Base-by-base conservation (phyloP, 179 eudicot genomes). In the Beta lomatogona region DNA sequence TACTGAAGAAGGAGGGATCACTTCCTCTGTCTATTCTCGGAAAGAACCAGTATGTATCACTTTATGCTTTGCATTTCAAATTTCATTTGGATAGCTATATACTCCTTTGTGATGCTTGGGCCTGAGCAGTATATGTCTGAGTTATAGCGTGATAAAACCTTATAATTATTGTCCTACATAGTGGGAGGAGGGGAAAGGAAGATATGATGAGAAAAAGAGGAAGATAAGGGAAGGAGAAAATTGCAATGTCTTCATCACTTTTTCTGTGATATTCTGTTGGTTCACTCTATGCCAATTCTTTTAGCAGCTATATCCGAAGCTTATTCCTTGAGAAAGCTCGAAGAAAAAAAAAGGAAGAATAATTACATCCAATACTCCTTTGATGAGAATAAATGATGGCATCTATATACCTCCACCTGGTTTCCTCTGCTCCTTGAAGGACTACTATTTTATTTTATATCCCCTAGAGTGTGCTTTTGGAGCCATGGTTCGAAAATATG, bases 21-120 rank as follows among this genome's bases (percentile, higher is more conserved):
- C 99, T 81, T 89, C 99, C 73, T 93, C 99, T 74, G 98, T 92
- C 79, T 97, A 97, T 87, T 97, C 99, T 50, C 96, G 99, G 45
- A 97, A 97, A 92, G 99, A 97, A 86, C 97, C 97, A 68, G 99
- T 97, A 25, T 28, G 87, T 71, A 53, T 85, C 53, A 74, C 10
- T 71, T 50, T 66, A 36, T 45, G 19, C 70, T 53, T 57, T 31
- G 10, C 44, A 77, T n/a, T 66, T 59, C 73, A 72, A 52, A 41
- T 66, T 64, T 72, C 16, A 25, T 28, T 44, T 77, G 45, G 15
- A 54, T 50, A 46, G 68, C 12, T 21, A 66, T 9, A 15, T n/a
- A 69, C 41, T 69, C n/a, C 74, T 45, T 69, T 16, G 13, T 60
- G 11, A 54, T 71, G 77, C 48, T 60, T 59, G 73, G 41, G 63